These are phyloP conservation scores for Tolypocladium endophyticum DNA, from an alignment of 2,329 filamentous ascomycete species.

Conservation along the genomic window DNA sequence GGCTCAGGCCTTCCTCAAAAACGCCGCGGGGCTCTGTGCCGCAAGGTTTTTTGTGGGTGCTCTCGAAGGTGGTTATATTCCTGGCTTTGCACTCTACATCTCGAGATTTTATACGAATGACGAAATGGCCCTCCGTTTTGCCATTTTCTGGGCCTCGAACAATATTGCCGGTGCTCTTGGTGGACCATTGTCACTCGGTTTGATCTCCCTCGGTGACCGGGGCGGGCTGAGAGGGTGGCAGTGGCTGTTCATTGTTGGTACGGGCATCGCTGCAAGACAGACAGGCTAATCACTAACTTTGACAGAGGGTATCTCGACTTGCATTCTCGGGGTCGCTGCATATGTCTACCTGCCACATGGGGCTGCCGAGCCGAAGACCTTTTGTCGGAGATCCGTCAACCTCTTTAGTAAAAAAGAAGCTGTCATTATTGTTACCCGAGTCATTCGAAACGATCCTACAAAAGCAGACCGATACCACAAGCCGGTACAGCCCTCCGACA, in stretches of 20 bases:
- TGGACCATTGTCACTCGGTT: not conserved
- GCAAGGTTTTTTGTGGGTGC: not conserved
- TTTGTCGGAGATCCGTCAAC: not conserved
- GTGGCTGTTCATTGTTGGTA: not conserved
- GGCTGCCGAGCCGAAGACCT: not conserved
- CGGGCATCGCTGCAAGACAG: not conserved
- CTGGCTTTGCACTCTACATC: not conserved
- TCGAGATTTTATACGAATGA: not conserved
- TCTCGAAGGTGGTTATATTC: not conserved
- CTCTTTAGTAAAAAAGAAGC: not conserved
- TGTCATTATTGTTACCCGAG: not conserved
- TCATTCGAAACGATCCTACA: not conserved
- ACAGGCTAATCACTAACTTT: not conserved
- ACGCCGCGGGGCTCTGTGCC: not conserved
- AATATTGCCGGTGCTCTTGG: not conserved
- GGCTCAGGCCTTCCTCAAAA: not conserved
- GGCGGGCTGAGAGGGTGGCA: not conserved
- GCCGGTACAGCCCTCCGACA: not conserved
- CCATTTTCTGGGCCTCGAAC: not conserved
- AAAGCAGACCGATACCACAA: not conserved
- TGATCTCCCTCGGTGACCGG: not conserved
- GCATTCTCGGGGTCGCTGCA: not conserved
- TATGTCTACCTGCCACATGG: not conserved
- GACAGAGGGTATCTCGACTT: not conserved
- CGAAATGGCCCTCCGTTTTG: not conserved